These are phyloP conservation scores for Coemansia sp. DNA, from an alignment of 192 early-diverging fungal species.

Conservation along the genomic window DNA sequence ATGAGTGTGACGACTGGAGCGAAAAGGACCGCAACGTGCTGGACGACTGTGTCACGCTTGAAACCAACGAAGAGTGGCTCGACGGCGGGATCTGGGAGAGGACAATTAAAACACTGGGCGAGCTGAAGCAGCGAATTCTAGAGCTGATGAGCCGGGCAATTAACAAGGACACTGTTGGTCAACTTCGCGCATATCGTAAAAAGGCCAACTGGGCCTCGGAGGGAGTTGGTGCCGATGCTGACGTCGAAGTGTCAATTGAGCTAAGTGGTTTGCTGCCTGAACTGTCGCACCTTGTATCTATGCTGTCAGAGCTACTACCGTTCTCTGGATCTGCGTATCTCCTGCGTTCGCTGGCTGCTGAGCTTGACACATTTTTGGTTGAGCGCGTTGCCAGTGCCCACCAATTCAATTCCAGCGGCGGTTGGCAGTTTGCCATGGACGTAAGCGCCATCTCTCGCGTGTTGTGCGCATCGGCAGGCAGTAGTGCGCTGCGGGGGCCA, in stretches of 20 bases:
- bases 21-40: constrained; percentile 23
- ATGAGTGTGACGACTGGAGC: constrained; percentile 33
- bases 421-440: constrained; percentile 36
- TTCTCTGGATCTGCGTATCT: constrained; percentile 20
- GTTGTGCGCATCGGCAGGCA: constrained; percentile 10
- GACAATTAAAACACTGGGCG: constrained; percentile 25
- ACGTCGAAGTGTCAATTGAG: constrained; percentile 21
- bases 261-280: constrained; percentile 26
- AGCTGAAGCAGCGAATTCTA: constrained; percentile 32
- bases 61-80: constrained; percentile 25
- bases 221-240: constrained; percentile 5
- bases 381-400: constrained; percentile 46
- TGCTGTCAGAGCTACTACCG: constrained; percentile 25
- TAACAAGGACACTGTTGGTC: constrained; percentile 33
- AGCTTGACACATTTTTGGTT: constrained; percentile 37
- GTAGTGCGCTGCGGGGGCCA: not conserved
- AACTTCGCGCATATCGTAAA: constrained; percentile 50
- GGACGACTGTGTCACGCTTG: constrained; percentile 11
- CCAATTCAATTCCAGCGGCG: constrained; percentile 26
- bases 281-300: constrained; percentile 18
- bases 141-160: constrained; percentile 37
- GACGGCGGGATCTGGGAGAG: constrained; percentile 52
- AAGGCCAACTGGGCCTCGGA: constrained; percentile 25
- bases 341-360: constrained; percentile 24
- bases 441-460: constrained; percentile 22